Evolutionary conservation across 805 yeast species (phyloP).

Genomic region (Candida jianshihensis): DNA sequence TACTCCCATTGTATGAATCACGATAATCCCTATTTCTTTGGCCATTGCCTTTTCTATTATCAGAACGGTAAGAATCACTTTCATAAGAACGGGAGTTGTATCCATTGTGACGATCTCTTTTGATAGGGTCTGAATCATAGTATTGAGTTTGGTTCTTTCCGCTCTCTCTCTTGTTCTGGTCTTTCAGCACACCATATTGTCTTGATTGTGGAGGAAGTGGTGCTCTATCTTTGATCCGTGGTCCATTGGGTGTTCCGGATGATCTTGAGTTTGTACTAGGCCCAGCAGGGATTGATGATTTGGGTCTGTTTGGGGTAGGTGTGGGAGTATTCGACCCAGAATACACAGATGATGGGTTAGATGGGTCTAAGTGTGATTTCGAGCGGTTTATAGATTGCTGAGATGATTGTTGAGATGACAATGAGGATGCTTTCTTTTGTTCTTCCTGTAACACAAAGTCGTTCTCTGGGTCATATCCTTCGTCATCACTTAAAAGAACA

Average conservation of each 20-base stretch:
- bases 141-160: not conserved
- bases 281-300: no score
- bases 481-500: slow-evolving; percentile 9
- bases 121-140: not conserved
- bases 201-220: not conserved
- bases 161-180: not conserved
- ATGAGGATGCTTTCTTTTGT: not conserved
- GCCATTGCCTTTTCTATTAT: not conserved
- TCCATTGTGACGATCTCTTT: not conserved
- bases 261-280: no score
- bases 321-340: no score
- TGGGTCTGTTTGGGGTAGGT: no score
- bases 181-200: not conserved
- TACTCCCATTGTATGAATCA: no score
- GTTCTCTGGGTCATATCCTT: slow-evolving; percentile 13
- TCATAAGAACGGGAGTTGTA: not conserved
- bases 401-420: not conserved
- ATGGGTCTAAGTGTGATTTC: not conserved
- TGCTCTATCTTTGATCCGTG: not conserved
- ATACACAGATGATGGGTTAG: not conserved
- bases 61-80: not conserved
- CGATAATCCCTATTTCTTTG: no score
- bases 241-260: not conserved
- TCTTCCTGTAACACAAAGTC: not conserved
- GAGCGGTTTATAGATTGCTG: no score